Conservation (phyloP, 768 basidiomycete genomes). For the Gautieria morchelliformis region DNA sequence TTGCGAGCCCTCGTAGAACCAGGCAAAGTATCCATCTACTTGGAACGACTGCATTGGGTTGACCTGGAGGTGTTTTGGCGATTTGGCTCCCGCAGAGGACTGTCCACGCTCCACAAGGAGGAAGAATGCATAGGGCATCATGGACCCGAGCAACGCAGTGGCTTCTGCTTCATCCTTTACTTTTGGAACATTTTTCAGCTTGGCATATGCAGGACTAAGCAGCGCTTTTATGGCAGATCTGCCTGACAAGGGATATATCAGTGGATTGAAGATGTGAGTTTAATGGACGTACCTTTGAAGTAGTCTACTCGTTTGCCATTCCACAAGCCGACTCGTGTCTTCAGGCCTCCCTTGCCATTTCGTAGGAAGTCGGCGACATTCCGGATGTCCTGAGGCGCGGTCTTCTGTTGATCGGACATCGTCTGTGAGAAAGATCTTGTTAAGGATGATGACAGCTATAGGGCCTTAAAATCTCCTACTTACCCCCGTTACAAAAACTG, state of each 20-base stretch:
- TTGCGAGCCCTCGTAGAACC: constrained; percentile 94
- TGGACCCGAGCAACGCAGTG: constrained; percentile 46
- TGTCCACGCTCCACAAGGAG: constrained; percentile 79
- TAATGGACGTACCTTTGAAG: constrained; percentile 73
- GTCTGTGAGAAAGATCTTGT: not conserved
- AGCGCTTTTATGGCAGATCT: constrained; percentile 90
- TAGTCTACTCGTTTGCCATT: constrained; percentile 95
- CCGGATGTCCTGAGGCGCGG: constrained; percentile 70
- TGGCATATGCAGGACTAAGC: constrained; percentile 84
- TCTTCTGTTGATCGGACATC: constrained; percentile 59
- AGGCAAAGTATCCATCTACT: constrained; percentile 83
- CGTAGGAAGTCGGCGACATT: constrained; percentile 83
- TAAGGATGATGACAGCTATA: not conserved
- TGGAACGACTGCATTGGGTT: constrained; percentile 72
- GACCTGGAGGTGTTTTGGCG: constrained; percentile 74
- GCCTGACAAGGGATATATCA: constrained; percentile 38
- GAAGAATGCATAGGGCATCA: constrained; percentile 85
- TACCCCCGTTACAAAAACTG: constrained; percentile 1
- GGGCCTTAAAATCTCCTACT: not conserved
- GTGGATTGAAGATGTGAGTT: not conserved
- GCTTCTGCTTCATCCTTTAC: constrained; percentile 74
- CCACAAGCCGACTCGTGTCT: constrained; percentile 80
- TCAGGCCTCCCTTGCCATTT: constrained; percentile 77
- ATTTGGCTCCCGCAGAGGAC: constrained; percentile 42
- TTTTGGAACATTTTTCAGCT: constrained; percentile 70